phyloP scores from a whole-genome alignment of 345 rosid species.

The Turnera subulata region DNA sequence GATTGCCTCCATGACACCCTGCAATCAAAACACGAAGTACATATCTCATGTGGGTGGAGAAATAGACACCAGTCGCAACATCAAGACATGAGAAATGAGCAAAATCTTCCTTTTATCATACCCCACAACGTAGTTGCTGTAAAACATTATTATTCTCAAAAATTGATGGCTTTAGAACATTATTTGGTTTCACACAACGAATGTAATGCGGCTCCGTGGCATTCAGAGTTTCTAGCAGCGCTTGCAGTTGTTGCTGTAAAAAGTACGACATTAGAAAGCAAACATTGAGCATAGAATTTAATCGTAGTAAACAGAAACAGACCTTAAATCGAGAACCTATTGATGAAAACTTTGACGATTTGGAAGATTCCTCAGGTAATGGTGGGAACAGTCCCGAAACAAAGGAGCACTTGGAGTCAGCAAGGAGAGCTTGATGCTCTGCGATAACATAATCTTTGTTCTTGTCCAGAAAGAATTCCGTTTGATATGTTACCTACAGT shows the following conservation, averaged over 20 bases:
- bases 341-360: constrained; percentile 89
- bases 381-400: constrained; percentile 74
- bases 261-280: constrained; percentile 11
- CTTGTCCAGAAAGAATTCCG: constrained; percentile 90
- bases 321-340: constrained; percentile 98
- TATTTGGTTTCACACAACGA: constrained; percentile 94
- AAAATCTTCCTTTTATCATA: constrained; percentile 26
- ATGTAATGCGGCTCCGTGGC: constrained; percentile 96
- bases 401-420: constrained; percentile 79
- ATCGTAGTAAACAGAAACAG: constrained; percentile 5
- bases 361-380: constrained; percentile 76
- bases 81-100: background rate
- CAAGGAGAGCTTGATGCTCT: constrained; percentile 90
- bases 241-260: constrained; percentile 85
- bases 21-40: constrained; percentile 6
- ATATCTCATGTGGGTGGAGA: constrained; percentile 6
- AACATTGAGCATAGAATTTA: background rate
- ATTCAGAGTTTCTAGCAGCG: constrained; percentile 90
- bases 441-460: constrained; percentile 98
- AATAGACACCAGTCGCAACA: background rate
- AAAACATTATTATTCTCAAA: constrained; percentile 83
- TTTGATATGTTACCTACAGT: constrained; percentile 85
- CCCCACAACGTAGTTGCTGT: constrained; percentile 96
- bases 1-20: constrained; percentile 99
- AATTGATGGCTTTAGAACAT: constrained; percentile 81